Percentiles rank a stretch among this genome's conserved stretches.
Evolutionary conservation across 2,329 filamentous ascomycete species (phyloP).

Genomic region (Aspergillus novofumigatus): DNA sequence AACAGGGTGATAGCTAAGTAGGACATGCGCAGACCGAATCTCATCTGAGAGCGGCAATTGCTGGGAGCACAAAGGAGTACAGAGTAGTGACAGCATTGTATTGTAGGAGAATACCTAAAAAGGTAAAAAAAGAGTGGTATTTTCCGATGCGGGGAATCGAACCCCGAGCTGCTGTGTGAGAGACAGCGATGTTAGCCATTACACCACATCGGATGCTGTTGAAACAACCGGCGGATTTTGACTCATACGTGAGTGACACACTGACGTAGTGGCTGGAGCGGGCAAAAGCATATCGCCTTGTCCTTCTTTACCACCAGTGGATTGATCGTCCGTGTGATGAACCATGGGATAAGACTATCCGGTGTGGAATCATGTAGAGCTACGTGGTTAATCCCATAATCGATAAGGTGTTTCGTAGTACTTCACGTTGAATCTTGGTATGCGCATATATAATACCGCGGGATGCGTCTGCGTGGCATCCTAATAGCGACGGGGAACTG

Average conservation of each 20-base stretch:
- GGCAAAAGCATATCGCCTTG: neutral
- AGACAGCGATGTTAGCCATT: neutral
- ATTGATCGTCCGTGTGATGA: neutral
- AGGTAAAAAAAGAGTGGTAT: neutral
- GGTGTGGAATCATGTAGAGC: neutral
- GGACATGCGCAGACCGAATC: too few species aligned
- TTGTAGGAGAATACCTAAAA: neutral
- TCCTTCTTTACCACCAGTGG: neutral
- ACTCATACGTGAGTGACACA: rapidly evolving
- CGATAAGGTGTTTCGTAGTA: neutral
- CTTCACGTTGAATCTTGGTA: neutral
- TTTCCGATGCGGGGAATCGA: neutral
- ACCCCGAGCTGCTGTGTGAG: neutral
- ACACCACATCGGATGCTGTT: neutral
- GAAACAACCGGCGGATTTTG: neutral
- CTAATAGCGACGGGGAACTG: neutral
- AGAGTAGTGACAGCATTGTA: neutral
- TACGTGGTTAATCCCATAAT: neutral
- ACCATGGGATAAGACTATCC: neutral
- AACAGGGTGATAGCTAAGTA: too few species aligned
- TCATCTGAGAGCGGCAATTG: neutral
- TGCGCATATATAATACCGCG: neutral
- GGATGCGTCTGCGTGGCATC: neutral
- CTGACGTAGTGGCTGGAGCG: neutral
- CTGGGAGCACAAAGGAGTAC: neutral